A percentile compares a stretch with the other conserved stretches of the same genome.
Conservation (phyloP, 768 basidiomycete genomes). For the Butyriboletus loyo region DNA sequence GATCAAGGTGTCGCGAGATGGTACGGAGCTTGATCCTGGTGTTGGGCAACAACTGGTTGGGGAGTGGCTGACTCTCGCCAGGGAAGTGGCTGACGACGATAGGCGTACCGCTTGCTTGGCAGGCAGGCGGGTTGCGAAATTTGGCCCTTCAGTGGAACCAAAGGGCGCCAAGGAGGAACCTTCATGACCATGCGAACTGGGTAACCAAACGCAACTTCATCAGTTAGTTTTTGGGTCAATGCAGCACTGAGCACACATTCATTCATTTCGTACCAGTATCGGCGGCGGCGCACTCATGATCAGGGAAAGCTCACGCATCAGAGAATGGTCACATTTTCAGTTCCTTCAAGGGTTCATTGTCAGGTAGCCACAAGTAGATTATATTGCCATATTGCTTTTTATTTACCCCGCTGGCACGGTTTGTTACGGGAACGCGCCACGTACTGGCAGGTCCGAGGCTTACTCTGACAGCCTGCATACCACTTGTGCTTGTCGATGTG, state of each 20-base stretch:
- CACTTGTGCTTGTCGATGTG: too few species aligned
- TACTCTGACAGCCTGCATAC: too few species aligned
- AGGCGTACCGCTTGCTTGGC: neutral
- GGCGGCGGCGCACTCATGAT: neutral
- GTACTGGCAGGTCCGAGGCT: too few species aligned
- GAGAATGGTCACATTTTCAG: neutral
- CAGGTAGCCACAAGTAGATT: neutral
- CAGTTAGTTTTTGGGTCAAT: neutral
- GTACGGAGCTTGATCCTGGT: conserved; percentile 85
- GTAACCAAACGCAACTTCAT: neutral
- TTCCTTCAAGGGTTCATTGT: neutral
- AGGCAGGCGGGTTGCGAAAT: conserved; percentile 4
- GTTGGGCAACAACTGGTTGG: conserved; percentile 67
- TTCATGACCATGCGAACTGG: neutral
- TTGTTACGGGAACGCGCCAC: too few species aligned
- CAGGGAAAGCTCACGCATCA: neutral
- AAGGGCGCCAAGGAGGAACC: neutral
- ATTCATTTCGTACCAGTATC: neutral
- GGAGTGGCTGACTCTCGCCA: conserved; percentile 55
- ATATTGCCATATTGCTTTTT: neutral
- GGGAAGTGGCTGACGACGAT: conserved; percentile 6
- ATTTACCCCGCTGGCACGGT: too few species aligned
- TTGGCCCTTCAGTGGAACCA: neutral
- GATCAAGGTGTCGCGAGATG: conserved; percentile 82
- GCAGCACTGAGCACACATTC: neutral